Evolutionary conservation across 2,329 filamentous ascomycete species (phyloP).

Genomic region (Seiridium cupressi): DNA sequence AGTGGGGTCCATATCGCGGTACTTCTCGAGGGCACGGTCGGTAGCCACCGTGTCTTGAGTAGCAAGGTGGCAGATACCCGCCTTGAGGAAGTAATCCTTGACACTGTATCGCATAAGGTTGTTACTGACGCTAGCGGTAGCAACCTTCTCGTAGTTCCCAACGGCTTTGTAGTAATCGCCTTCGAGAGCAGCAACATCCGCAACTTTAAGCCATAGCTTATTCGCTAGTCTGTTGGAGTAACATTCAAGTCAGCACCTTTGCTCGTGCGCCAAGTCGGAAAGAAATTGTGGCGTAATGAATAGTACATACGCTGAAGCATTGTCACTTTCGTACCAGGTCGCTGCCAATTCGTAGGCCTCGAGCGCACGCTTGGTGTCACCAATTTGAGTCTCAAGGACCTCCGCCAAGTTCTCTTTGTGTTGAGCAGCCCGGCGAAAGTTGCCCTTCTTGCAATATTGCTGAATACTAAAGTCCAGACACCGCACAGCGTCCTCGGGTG

Average conservation of each 20-base stretch:
- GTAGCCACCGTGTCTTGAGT: constrained; percentile 73
- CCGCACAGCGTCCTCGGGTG: constrained; percentile 78
- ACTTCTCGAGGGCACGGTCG: constrained; percentile 77
- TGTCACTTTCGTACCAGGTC: constrained; percentile 85
- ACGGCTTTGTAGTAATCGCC: constrained; percentile 83
- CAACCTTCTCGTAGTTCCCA: constrained; percentile 80
- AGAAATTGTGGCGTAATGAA: background rate
- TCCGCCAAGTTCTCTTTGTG: constrained; percentile 89
- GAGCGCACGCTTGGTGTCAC: constrained; percentile 74
- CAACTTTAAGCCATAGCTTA: constrained; percentile 90
- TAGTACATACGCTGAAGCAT: constrained; percentile 59
- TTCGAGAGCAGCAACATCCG: constrained; percentile 79
- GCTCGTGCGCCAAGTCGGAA: too few species aligned
- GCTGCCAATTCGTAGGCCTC: constrained; percentile 84
- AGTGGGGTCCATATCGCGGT: constrained; percentile 73
- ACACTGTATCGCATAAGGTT: constrained; percentile 92
- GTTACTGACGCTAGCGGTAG: constrained; percentile 75
- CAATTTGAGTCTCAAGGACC: constrained; percentile 78
- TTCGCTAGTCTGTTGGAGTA: constrained; percentile 61
- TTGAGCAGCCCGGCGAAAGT: constrained; percentile 85
- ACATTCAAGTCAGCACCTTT: background rate
- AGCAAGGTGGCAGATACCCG: constrained; percentile 84
- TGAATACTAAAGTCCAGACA: constrained; percentile 78
- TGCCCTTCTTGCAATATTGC: constrained; percentile 85
- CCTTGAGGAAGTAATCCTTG: constrained; percentile 94